Base-by-base conservation (phyloP, 1,284 basidiomycete genomes). In the Ceratobasidium sp. region DNA sequence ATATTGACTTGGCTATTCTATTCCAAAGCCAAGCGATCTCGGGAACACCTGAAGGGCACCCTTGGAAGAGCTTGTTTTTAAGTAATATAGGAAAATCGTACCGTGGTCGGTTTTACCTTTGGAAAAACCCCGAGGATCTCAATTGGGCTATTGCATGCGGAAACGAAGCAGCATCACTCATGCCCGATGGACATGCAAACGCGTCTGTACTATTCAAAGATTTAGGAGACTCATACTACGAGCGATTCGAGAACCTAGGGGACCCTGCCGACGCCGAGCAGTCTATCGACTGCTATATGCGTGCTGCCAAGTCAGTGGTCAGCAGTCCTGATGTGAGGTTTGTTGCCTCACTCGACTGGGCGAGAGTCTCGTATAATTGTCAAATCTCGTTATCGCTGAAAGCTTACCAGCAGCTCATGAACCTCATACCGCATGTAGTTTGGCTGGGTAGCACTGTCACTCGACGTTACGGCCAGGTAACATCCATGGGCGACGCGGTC, bases 381-480 rank as follows among this genome's bases (percentile, higher is more conserved):
- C 9, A 53, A 19, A 22, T 7, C 14, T 27, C 9, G 13, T 11
- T 2, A 11, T 22, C 51, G 2, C 51, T 53, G n/a, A 9, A n/a
- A 53, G 51, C 51, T 24, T 53, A 53, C 51, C 9, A 14, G 9
- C 51, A 22, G n/a, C 22, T 27, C n/a, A 53, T 53, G n/a, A 27
- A 63, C 13, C 61, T 63, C 13, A 19, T 63, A 7, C 61, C 61
- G 5, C 31, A 63, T 7, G 14, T 43, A 22, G 43, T 63, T 22
- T 63, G 61, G 61, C 7, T 63, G 11, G 61, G 61, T 1, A 22
- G 34, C 3, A 43, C 61, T 7, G 22, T 41, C 19, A 63, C 31
- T 27, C 31, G 41, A 6, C 61, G 61, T 9, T 63, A 63, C 41
- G 22, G 22, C 13, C 31, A 16, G 1, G 29, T 63, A 13, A 16